Percentiles rank a stretch among this genome's conserved stretches.
These are phyloP conservation scores for Eragrostis tef DNA, from an alignment of 202 grass and related monocot genomes.

Conservation along the genomic window DNA sequence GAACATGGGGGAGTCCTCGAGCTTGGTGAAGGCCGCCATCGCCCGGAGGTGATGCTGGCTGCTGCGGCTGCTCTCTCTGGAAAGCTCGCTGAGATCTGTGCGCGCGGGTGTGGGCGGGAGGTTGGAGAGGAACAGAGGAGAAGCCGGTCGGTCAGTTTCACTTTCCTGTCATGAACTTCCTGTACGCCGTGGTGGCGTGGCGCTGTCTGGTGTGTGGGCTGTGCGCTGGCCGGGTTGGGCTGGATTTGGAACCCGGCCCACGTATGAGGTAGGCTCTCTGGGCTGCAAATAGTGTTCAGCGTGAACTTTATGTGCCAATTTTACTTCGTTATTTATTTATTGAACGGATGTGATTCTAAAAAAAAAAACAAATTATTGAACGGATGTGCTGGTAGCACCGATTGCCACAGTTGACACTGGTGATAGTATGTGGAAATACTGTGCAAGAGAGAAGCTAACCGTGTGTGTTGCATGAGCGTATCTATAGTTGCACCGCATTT, in stretches of 20 bases:
- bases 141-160: conserved; percentile 35
- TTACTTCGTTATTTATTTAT: no score
- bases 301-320: neutral
- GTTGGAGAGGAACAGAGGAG: neutral
- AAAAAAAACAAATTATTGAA: no score
- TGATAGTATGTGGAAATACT: neutral
- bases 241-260: conserved; percentile 1
- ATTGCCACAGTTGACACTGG: neutral
- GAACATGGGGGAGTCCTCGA: conserved; percentile 98
- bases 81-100: conserved; percentile 59
- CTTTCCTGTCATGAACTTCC: conserved; percentile 26
- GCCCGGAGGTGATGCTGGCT: conserved; percentile 42
- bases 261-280: no score
- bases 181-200: conserved; percentile 24
- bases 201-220: conserved; percentile 17
- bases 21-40: conserved; percentile 88
- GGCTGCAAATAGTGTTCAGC: neutral
- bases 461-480: neutral
- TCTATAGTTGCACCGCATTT: neutral
- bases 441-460: neutral
- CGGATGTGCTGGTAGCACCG: neutral
- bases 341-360: no score
- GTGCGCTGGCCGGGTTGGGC: neutral
- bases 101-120: conserved; percentile 43
- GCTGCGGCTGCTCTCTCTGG: conserved; percentile 35